Evolutionary conservation across 805 yeast species (phyloP).

Genomic region (Pichia membranifaciens): DNA sequence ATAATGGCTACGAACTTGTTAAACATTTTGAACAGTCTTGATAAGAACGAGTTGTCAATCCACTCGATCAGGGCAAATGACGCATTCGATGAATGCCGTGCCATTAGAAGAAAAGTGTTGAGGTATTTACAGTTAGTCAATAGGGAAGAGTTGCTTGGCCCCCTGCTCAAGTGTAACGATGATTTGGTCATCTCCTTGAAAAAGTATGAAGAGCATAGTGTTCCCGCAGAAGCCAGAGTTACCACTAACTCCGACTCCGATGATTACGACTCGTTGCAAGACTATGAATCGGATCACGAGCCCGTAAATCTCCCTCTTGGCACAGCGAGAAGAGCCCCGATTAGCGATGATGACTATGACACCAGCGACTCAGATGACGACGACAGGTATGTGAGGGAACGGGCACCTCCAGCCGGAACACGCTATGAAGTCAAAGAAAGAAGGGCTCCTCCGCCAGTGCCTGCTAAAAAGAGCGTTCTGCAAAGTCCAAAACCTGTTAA

Average conservation of each 20-base stretch:
- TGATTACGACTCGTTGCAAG: constrained; percentile 36
- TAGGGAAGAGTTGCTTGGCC: constrained; percentile 82
- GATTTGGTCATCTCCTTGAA: constrained; percentile 72
- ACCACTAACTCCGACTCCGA: constrained; percentile 33
- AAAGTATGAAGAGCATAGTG: constrained; percentile 54
- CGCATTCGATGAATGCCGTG: constrained; percentile 69
- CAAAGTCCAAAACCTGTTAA: constrained; percentile 7
- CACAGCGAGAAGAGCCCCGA: neutral
- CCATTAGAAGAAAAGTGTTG: constrained; percentile 69
- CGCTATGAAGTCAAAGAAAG: constrained; percentile 1
- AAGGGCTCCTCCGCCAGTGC: constrained; percentile 26
- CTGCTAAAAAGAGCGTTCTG: constrained; percentile 21
- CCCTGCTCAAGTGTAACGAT: constrained; percentile 84
- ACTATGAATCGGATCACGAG: constrained; percentile 30
- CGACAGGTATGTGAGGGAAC: constrained; percentile 4
- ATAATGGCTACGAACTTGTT: constrained; percentile 64
- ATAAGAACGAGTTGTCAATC: constrained; percentile 48
- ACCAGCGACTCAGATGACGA: constrained; percentile 6
- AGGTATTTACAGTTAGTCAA: constrained; percentile 79
- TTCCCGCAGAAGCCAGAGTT: constrained; percentile 27
- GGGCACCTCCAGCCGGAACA: constrained; percentile 4
- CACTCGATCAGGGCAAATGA: constrained; percentile 58
- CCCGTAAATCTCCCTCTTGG: neutral
- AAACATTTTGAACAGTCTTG: constrained; percentile 47
- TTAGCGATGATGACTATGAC: neutral